These are phyloP conservation scores for Willaertia magna DNA, from an alignment of 208 protist species.

Conservation along the genomic window DNA sequence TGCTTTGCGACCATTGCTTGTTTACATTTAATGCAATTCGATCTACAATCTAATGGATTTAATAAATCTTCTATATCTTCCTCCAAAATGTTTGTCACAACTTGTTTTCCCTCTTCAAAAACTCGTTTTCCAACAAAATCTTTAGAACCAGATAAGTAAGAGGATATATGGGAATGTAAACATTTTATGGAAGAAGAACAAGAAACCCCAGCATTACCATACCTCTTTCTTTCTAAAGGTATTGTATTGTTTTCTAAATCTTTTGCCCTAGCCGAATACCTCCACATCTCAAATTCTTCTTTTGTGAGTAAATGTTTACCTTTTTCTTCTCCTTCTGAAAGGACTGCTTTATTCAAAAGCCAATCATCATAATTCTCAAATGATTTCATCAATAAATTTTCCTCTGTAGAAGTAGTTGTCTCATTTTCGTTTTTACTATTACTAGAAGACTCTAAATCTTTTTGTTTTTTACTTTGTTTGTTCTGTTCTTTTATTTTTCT, in stretches of 20 bases:
- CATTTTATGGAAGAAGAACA: not conserved
- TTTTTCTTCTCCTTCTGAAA: not conserved
- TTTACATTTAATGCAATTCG: not conserved
- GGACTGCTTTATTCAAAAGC: not conserved
- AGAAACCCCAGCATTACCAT: not conserved
- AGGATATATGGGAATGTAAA: not conserved
- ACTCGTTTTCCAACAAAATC: not conserved
- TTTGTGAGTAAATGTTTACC: not conserved
- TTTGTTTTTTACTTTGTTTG: not conserved
- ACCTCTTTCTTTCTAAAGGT: not conserved
- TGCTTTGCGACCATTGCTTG: not conserved
- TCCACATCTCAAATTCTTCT: not conserved
- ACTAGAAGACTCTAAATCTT: no score
- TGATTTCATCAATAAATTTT: not conserved
- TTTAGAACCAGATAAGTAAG: not conserved
- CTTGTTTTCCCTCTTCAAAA: not conserved
- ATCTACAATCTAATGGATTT: not conserved
- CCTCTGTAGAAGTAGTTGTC: not conserved
- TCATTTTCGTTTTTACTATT: no score
- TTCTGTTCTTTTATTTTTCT: not conserved
- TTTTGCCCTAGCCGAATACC: not conserved
- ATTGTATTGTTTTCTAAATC: not conserved
- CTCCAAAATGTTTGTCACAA: no score
- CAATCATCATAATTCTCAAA: not conserved
- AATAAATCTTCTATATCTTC: conserved; percentile 1